Conservation (phyloP, 345 rosid genomes). For the Eucalyptus coolabah region DNA sequence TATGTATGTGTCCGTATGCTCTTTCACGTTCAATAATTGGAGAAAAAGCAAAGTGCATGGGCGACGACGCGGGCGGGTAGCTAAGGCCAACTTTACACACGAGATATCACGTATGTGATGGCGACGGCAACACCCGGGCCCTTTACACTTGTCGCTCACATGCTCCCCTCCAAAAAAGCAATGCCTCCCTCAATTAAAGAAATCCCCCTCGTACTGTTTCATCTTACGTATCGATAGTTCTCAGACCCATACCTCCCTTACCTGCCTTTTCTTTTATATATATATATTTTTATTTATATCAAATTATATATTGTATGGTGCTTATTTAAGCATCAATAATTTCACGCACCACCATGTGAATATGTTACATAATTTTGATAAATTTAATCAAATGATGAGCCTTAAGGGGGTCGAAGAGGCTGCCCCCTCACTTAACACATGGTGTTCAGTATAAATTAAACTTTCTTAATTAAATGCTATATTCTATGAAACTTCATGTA, state of each 20-base stretch:
- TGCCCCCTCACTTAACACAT: not conserved
- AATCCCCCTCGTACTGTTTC: not conserved
- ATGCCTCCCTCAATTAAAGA: not conserved
- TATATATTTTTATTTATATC: rapidly evolving
- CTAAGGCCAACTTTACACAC: not conserved
- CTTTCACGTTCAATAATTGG: not conserved
- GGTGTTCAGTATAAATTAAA: not conserved
- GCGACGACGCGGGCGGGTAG: not conserved
- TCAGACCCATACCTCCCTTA: not conserved
- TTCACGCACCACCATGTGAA: not conserved
- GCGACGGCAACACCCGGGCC: not conserved
- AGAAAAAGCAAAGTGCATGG: not conserved
- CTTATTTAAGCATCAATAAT: not conserved
- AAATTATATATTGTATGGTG: not conserved
- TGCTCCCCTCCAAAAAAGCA: not conserved
- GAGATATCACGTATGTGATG: not conserved
- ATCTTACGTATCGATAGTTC: not conserved
- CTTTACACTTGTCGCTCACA: not conserved
- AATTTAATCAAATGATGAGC: not conserved
- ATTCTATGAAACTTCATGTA: not conserved
- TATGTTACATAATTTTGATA: not conserved
- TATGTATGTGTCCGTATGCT: not conserved
- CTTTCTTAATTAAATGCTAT: not conserved
- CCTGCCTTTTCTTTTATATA: not conserved
- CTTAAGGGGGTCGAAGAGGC: not conserved